A percentile compares a stretch with the other conserved stretches of the same genome.
These are phyloP conservation scores for Colletotrichum nymphaeae DNA, from an alignment of 2,329 filamentous ascomycete species.

Conservation along the genomic window DNA sequence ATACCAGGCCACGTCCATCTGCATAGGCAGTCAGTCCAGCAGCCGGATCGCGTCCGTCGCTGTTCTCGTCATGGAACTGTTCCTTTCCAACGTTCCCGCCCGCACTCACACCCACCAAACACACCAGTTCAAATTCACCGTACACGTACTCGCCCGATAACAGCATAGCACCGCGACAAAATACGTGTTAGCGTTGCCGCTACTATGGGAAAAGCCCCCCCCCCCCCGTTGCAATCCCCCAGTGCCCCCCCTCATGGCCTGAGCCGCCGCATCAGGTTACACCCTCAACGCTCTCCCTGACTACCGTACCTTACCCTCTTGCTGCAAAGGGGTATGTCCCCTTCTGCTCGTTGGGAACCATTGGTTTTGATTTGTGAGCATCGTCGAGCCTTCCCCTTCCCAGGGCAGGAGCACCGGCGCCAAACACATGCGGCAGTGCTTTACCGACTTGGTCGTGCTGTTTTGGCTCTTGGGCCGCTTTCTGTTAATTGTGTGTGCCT, in stretches of 20 bases:
- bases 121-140: neutral
- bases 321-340: conserved; percentile 8
- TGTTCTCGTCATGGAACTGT: conserved; percentile 1
- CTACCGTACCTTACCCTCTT: neutral
- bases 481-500: neutral
- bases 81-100: conserved; percentile 15
- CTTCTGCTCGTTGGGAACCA: conserved; percentile 18
- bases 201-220: neutral
- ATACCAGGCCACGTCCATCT: neutral
- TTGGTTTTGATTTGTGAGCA: conserved; percentile 12
- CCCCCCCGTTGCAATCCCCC: neutral
- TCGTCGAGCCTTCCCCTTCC: neutral
- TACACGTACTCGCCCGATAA: neutral
- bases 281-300: conserved; percentile 2
- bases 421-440: conserved; percentile 20
- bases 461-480: neutral
- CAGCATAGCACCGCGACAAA: conserved; percentile 10
- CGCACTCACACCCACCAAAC: neutral
- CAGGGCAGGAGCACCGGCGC: neutral
- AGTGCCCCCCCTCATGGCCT: neutral
- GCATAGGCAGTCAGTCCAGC: neutral
- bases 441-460: conserved; percentile 10
- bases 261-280: conserved; percentile 23
- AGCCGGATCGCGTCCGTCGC: neutral
- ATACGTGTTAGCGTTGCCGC: neutral